Evolutionary conservation across 192 early-diverging fungal species (phyloP), one percentile per base, ranked within the genome.

Genomic region (Pilaira anomala): DNA sequence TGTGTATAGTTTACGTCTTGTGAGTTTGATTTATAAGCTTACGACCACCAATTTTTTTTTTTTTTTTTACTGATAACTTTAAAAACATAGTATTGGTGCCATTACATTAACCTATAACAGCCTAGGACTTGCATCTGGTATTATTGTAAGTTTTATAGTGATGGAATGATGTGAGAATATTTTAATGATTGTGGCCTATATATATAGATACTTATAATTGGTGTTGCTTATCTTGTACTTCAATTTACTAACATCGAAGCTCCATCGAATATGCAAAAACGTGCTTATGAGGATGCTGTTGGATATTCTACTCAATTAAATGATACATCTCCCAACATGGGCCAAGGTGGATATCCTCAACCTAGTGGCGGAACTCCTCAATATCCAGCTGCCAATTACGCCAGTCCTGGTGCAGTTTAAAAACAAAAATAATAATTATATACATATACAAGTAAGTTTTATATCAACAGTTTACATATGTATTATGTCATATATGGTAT

Each of bases 231-330:
- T 46, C 28, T 46, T 2, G 21, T 67, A 24, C 48, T 53, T 21
- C 64, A 72, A 13, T 72, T 72, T 48, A 39, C 62, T 42, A 44
- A 54, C 6, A 49, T 72, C 2, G 65, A 66, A 29, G 48, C 65
- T n/a, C 71, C 71, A 14, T 39, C 24, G 18, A 72, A 72, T 49
- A 72, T 72, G 71, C 50, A 48, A 25, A 51, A 56, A 30, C 11
- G 41, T 12, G 50, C 69, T 7, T 57, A 48, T 39, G 60, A 69
- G 25, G 60, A 69, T 13, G 28, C 67, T 7, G 36, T 69, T 18
- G 51, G 51, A 39, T 49, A 55, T 7, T 2, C 16, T 21, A 11
- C 25, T 12, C 59, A 48, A 30, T 5, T 7, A 6, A 19, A 13
- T 16, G 59, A 61, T 48, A 13, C 21, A 25, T 45, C 59, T 33